phyloP scores from a whole-genome alignment of 345 rosid genomes.

The Pistacia vera region DNA sequence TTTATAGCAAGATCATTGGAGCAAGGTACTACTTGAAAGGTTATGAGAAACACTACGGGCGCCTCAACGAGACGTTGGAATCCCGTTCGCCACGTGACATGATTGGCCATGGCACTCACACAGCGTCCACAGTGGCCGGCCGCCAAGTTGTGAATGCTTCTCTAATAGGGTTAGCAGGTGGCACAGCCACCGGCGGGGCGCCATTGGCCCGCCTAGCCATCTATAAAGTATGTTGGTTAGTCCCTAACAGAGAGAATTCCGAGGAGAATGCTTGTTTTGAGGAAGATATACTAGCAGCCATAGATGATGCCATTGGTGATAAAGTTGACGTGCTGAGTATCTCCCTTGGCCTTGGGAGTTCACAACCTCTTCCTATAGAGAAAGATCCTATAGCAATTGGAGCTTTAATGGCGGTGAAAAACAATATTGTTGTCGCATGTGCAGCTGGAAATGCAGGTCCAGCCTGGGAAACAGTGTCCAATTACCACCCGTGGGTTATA shows the following conservation, averaged over 20 bases:
- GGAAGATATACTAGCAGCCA: constrained; percentile 79
- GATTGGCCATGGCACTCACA: no score
- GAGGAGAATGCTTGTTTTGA: constrained; percentile 49
- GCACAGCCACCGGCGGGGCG: constrained; percentile 80
- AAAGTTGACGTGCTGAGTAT: constrained; percentile 76
- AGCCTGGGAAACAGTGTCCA: constrained; percentile 48
- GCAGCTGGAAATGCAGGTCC: constrained; percentile 85
- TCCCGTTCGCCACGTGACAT: constrained; percentile 68
- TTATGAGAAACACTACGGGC: constrained; percentile 38
- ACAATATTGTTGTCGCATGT: constrained; percentile 62
- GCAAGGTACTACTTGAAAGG: constrained; percentile 74
- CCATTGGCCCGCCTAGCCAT: constrained; percentile 73
- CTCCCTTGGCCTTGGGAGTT: constrained; percentile 24
- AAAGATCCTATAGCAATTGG: constrained; percentile 62
- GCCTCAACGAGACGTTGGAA: constrained; percentile 59
- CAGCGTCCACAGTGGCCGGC: no score
- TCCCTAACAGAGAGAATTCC: constrained; percentile 28
- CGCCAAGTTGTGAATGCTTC: constrained; percentile 18
- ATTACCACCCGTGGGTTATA: constrained; percentile 76
- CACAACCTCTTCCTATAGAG: no score
- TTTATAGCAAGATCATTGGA: constrained; percentile 74
- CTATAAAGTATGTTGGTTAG: constrained; percentile 87
- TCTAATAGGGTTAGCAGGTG: constrained; percentile 65
- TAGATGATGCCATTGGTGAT: constrained; percentile 81
- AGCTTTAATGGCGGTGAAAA: constrained; percentile 61